phyloP scores from a whole-genome alignment of 2,329 filamentous ascomycete genomes.

The Parascedosporium putredinis region DNA sequence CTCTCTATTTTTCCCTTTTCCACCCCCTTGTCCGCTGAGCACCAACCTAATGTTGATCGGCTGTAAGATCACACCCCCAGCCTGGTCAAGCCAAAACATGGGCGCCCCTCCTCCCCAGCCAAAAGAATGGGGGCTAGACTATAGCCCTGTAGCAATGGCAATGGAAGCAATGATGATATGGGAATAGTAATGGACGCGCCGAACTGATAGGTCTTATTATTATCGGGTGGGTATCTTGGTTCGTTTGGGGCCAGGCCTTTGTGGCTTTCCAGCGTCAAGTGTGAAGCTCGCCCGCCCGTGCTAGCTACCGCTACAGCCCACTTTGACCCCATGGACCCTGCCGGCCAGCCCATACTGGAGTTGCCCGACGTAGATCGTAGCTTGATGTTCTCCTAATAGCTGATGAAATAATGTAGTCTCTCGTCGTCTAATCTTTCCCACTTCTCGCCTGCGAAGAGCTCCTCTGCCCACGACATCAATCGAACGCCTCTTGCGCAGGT shows the following conservation, averaged over 20 bases:
- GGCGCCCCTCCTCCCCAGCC: background rate
- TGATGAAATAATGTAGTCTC: background rate
- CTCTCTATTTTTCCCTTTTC: background rate
- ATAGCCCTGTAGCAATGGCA: no score
- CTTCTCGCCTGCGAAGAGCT: background rate
- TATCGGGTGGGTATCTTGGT: no score
- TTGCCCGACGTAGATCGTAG: background rate
- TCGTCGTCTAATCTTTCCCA: conserved; percentile 1
- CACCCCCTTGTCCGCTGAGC: no score
- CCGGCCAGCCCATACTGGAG: background rate
- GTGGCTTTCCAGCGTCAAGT: no score
- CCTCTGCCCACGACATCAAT: background rate
- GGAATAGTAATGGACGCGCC: no score
- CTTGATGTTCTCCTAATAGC: background rate
- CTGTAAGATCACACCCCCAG: conserved; percentile 3
- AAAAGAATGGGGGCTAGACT: background rate
- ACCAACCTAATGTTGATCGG: background rate
- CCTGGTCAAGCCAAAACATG: conserved; percentile 4
- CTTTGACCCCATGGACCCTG: no score
- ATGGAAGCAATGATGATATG: background rate
- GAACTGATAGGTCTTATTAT: no score
- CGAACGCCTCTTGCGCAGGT: background rate
- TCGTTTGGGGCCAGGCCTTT: no score
- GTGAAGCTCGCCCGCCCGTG: no score
- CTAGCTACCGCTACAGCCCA: background rate